Percentiles rank a stretch among this genome's conserved stretches.
phyloP scores from a whole-genome alignment of 805 yeast species.

The Wickerhamiella kazuoi region DNA sequence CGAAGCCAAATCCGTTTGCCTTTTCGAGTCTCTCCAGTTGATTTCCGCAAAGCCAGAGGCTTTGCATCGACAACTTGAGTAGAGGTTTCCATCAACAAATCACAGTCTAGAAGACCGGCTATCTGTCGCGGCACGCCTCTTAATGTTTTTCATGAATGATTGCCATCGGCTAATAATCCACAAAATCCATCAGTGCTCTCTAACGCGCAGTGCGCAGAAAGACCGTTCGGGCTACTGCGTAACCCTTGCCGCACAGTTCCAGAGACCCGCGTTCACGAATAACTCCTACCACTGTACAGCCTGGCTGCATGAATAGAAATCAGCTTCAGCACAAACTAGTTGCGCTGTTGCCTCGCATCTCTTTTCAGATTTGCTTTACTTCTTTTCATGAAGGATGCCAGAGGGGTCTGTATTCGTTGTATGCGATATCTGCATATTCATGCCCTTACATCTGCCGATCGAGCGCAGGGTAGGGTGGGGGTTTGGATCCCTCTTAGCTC shows the following conservation, averaged over 20 bases:
- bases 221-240: not conserved
- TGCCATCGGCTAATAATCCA: constrained; percentile 20
- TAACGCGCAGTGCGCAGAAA: not conserved
- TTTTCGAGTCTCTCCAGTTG: constrained; percentile 12
- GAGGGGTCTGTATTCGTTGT: no score
- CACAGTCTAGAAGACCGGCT: constrained; percentile 13
- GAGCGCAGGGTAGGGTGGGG: no score
- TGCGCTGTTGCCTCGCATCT: no score
- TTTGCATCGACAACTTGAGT: constrained; percentile 9
- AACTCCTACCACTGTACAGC: not conserved
- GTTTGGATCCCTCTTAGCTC: no score
- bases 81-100: constrained; percentile 11
- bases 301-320: not conserved
- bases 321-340: no score
- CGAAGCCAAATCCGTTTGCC: constrained; percentile 6
- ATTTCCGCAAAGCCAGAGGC: constrained; percentile 8
- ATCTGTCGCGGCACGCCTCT: constrained; percentile 11
- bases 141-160: constrained; percentile 11
- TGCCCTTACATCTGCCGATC: no score
- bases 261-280: not conserved
- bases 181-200: constrained; percentile 15
- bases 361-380: no score
- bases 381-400: no score
- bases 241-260: not conserved
- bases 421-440: no score